These are phyloP conservation scores for Coemansia sp. DNA, from an alignment of 192 early-diverging fungal species.

Conservation along the genomic window DNA sequence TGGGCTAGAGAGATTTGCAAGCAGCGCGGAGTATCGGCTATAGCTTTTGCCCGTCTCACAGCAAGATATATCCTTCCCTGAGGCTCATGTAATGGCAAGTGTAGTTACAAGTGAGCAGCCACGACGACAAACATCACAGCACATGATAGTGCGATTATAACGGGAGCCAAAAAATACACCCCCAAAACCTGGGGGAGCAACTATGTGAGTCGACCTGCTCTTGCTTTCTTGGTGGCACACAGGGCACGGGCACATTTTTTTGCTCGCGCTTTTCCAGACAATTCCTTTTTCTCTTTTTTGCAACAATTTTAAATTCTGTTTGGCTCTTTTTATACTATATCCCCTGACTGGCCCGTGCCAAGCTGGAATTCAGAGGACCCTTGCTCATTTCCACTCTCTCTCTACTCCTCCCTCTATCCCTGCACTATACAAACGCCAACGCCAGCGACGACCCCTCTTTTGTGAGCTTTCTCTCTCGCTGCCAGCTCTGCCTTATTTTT, in stretches of 20 bases:
- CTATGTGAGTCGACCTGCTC: neutral
- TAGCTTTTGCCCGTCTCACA: no score
- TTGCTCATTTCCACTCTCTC: neutral
- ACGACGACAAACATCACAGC: neutral
- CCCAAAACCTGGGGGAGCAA: neutral
- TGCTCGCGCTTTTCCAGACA: neutral
- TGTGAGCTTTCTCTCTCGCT: neutral
- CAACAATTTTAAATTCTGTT: neutral
- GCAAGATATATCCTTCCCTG: no score
- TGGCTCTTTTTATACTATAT: neutral
- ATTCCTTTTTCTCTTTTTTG: conserved; percentile 2
- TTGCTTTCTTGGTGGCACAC: neutral
- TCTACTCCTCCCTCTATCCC: neutral
- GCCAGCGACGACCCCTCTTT: neutral
- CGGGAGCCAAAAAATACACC: neutral
- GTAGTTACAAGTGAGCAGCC: neutral
- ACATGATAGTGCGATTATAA: conserved; percentile 8
- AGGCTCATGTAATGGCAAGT: no score
- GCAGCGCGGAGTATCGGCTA: neutral
- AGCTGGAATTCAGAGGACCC: neutral
- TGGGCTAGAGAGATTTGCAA: neutral
- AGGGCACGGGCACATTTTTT: neutral
- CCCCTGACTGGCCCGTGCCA: conserved; percentile 8
- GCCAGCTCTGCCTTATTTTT: neutral
- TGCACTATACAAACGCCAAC: neutral